Percentiles rank a stretch among this genome's conserved stretches.
phyloP scores from a whole-genome alignment of 352 stramenopile genomes.

The Pythium aphanidermatum region DNA sequence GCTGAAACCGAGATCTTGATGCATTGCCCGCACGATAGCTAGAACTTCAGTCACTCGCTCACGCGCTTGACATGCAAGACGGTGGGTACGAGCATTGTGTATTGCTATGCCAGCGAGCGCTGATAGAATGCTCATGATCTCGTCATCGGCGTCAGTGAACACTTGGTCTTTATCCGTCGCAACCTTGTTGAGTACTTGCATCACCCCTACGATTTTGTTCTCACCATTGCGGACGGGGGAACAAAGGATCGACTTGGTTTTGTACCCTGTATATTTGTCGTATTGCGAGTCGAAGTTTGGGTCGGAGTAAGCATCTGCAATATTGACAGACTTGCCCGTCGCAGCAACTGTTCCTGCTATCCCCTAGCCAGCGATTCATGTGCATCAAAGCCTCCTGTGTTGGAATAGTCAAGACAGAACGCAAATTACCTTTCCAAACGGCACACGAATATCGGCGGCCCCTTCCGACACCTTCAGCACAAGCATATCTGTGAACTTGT shows the following conservation, averaged over 20 bases:
- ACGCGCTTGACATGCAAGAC: conserved; percentile 36
- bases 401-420: too few species aligned
- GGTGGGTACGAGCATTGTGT: conserved; percentile 77
- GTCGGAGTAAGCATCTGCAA: conserved; percentile 91
- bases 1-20: conserved; percentile 85
- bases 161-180: conserved; percentile 44
- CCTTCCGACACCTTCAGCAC: conserved; percentile 85
- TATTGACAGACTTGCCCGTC: conserved; percentile 82
- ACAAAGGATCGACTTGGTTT: conserved; percentile 90
- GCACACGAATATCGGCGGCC: conserved; percentile 78
- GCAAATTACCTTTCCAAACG: conserved; percentile 65
- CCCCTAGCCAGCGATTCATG: too few species aligned
- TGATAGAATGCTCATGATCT: conserved; percentile 82
- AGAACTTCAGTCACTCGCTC: conserved; percentile 78
- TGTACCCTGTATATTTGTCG: conserved; percentile 89
- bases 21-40: conserved; percentile 88
- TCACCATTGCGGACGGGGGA: conserved; percentile 78
- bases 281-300: conserved; percentile 90
- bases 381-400: too few species aligned
- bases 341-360: conserved; percentile 85
- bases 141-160: conserved; percentile 86
- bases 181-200: conserved; percentile 88
- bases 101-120: conserved; percentile 83
- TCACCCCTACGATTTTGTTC: conserved; percentile 81
- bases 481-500: conserved; percentile 68